Percentiles rank a stretch among this genome's conserved stretches.
Conservation (phyloP, 169 alveolate species). For the Eimeria tenella region DNA sequence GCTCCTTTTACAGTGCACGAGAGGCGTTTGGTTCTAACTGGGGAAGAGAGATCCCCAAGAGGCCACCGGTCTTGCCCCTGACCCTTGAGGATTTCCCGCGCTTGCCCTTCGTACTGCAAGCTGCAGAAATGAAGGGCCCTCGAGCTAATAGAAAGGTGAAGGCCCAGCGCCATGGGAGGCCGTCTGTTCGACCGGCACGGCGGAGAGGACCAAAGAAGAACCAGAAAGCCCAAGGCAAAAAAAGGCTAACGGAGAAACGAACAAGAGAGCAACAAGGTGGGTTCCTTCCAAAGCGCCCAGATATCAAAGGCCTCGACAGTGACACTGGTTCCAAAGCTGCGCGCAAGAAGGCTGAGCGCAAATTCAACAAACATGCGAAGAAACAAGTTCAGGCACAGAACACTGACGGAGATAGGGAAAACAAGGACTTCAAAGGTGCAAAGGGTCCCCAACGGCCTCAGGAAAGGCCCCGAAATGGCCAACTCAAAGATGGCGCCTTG, state of each 20-base stretch:
- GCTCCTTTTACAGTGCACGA: too few species aligned
- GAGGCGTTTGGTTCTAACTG: too few species aligned
- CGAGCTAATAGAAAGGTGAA: too few species aligned
- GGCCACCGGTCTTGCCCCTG: too few species aligned
- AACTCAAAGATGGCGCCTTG: neutral
- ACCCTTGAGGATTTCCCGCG: too few species aligned
- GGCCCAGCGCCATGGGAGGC: too few species aligned
- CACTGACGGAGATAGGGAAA: neutral
- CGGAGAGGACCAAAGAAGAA: neutral
- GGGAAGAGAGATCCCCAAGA: too few species aligned
- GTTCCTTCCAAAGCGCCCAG: constrained; percentile 17
- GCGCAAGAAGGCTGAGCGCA: neutral
- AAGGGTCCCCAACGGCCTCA: neutral
- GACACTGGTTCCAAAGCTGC: neutral
- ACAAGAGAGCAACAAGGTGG: neutral
- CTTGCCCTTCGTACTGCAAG: too few species aligned
- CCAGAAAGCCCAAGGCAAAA: neutral
- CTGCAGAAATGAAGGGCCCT: too few species aligned
- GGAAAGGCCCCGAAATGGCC: neutral
- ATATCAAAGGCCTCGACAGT: neutral
- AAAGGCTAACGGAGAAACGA: neutral
- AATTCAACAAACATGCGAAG: neutral
- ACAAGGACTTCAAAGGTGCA: neutral
- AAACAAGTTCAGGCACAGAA: neutral
- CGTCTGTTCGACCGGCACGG: too few species aligned